Evolutionary conservation across 1,284 basidiomycete genomes (phyloP).

Genomic region (Xanthoconium separans): DNA sequence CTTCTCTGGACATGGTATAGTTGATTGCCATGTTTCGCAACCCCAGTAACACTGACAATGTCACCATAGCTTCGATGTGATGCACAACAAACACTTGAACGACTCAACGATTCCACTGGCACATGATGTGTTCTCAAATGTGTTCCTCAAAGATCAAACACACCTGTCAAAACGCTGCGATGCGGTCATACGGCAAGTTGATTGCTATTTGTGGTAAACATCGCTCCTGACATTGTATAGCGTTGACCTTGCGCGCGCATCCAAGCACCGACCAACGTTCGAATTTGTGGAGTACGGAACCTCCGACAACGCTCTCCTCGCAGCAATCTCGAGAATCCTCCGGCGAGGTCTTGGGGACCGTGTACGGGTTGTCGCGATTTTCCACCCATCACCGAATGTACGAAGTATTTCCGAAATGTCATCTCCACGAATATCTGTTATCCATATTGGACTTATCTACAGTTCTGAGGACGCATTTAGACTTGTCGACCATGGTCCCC

Average conservation of each 20-base stretch:
- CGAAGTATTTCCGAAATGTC: slow-evolving; percentile 54
- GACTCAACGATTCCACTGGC: slow-evolving; percentile 47
- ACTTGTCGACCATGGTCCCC: slow-evolving; percentile 87
- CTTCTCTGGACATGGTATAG: slow-evolving; percentile 66
- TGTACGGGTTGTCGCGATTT: slow-evolving; percentile 56
- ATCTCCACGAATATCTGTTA: slow-evolving; percentile 43
- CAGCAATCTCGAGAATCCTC: slow-evolving; percentile 55
- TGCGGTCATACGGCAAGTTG: slow-evolving; percentile 54
- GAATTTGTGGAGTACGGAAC: slow-evolving; percentile 62
- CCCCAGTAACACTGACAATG: background rate
- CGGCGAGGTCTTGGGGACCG: slow-evolving; percentile 72
- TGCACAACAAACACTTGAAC: slow-evolving; percentile 69
- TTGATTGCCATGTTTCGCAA: background rate
- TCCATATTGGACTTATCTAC: slow-evolving; percentile 75
- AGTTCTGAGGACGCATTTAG: slow-evolving; percentile 72
- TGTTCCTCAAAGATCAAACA: slow-evolving; percentile 72
- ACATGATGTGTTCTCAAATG: slow-evolving; percentile 70
- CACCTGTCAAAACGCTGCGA: slow-evolving; percentile 65
- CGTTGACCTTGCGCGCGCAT: slow-evolving; percentile 58
- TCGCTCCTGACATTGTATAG: slow-evolving; percentile 36
- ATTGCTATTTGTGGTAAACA: slow-evolving; percentile 11
- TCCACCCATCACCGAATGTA: slow-evolving; percentile 47
- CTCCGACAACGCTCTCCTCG: slow-evolving; percentile 52
- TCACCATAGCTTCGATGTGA: slow-evolving; percentile 67
- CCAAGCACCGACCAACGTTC: slow-evolving; percentile 45